Base-by-base conservation (phyloP, 2,329 filamentous ascomycete genomes). In the Didymella lethalis region DNA sequence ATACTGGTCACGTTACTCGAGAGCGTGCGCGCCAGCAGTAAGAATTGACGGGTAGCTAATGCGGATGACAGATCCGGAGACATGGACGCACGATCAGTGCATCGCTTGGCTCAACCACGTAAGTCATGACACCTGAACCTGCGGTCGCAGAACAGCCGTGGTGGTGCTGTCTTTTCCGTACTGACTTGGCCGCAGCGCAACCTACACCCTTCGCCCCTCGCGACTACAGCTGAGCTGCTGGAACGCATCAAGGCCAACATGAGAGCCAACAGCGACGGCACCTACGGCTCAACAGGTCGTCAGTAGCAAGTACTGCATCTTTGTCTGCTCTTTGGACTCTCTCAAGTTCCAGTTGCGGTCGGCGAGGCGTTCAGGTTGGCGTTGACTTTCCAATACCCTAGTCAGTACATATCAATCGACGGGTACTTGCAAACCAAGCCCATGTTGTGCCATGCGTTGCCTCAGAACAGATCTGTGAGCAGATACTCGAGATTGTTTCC, bases 51-150 rank as follows among this genome's bases (percentile, higher is more conserved):
- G 32, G 7, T 36, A 26, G 52, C 59, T 61, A 52, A 57, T 32
- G 14, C 4, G 41, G 5, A 49, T 57, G 20, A 16, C 12, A 88
- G 87, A 89, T 63, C 88, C 88, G 2, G 82, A 85, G 41, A 81
- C 77, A 10, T 98, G 94, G 94, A 92, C 91, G 0, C 82, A 84
- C 56, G 89, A 92, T 47, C 92, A 98, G 71, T 82, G 96, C 77
- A 84, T 87, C 61, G 83, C 88, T 70, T 98, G 93, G 93, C 81
- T 98, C 49, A 86, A 87, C 45, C 86, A 85, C 69, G 94, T 97
- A 84, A 78, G 89, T 82, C 23, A 23, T 11, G 20, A 28, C 14
- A 25, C 11, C 38, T 40, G 18, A 8, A 23, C 3, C 23, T 26
- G 6, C 57, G 1, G 11, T 2, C 20, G 36, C 36, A 20, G n/a